phyloP scores from a whole-genome alignment of 768 basidiomycete species.

The Tephrocybe sp. region DNA sequence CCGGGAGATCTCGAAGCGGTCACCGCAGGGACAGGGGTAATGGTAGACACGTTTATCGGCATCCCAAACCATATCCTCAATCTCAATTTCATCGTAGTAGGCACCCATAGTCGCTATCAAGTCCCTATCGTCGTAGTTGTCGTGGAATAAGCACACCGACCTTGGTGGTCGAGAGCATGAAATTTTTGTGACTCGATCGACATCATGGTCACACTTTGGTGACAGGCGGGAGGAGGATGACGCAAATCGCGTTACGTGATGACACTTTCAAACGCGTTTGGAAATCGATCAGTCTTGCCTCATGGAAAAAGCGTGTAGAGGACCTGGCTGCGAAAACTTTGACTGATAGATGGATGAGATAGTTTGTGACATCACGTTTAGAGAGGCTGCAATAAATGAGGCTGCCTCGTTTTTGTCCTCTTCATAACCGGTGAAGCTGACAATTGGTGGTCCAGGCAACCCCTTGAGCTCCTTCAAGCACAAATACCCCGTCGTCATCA shows the following conservation, averaged over 20 bases:
- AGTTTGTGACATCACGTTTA: conserved; percentile 4
- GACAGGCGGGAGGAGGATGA: conserved; percentile 4
- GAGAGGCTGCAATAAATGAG: conserved; percentile 11
- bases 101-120: conserved; percentile 55
- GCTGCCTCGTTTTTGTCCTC: conserved; percentile 15
- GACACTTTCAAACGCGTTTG: neutral
- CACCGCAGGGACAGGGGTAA: conserved; percentile 97
- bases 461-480: neutral
- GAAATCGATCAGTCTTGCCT: conserved; percentile 10
- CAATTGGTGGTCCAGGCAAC: conserved; percentile 6
- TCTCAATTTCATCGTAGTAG: conserved; percentile 96
- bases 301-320: conserved; percentile 19
- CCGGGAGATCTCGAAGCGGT: conserved; percentile 93
- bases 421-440: conserved; percentile 10
- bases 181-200: conserved; percentile 18
- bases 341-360: conserved; percentile 10
- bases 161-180: conserved; percentile 13
- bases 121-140: conserved; percentile 4
- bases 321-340: conserved; percentile 8
- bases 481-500: neutral
- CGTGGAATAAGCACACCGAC: conserved; percentile 1
- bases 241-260: neutral
- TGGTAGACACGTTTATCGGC: conserved; percentile 79
- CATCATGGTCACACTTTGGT: conserved; percentile 1
- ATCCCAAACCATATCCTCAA: conserved; percentile 96